Evolutionary conservation across 2,329 filamentous ascomycete genomes (phyloP), one percentile per base, ranked within the genome.

Genomic region (Magnaporthales sp.): DNA sequence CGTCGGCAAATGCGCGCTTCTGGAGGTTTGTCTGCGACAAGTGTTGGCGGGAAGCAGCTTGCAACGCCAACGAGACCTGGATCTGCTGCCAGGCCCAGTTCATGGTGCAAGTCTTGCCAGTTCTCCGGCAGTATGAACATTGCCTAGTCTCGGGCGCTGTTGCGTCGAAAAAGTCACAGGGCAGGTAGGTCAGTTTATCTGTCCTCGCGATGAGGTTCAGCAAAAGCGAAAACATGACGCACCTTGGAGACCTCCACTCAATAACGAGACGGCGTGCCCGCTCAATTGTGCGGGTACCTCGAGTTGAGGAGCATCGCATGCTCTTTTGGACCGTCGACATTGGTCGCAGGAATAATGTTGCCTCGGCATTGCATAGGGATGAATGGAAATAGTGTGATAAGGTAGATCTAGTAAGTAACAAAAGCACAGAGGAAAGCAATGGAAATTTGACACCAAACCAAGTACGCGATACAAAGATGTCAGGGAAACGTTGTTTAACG

Each of bases 21-120:
- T 60, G 56, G 1, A 11, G 5, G 13, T 60, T 60, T 5, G 22
- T 27, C 56, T 24, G 56, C 26, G 26, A 26, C 24, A 27, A 5
- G 11, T 60, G 54, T 22, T 58, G 56, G 24, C 56, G 56, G 24
- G 56, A 60, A 15, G 56, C 56, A 3, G 24, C 22, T 24, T 60
- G 56, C 56, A 60, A 24, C 26, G 56, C 56, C 56, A 60, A 27
- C 56, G 56, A 60, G 8, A 60, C 56, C 22, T 60, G 56, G 56
- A 60, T 60, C 56, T 60, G 56, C 56, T 60, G 56, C 56, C 56
- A 27, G 11, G 56, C 56, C 56, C 56, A 60, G 56, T 60, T 60
- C 56, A 60, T 60, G 24, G 56, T 60, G 56, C 56, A 60, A 13
- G 56, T 60, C 24, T 60, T 60, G 26, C 56, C 56, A 3, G 56